phyloP scores from a whole-genome alignment of 2,329 filamentous ascomycete genomes.

The Colletotrichum cordylinicola region DNA sequence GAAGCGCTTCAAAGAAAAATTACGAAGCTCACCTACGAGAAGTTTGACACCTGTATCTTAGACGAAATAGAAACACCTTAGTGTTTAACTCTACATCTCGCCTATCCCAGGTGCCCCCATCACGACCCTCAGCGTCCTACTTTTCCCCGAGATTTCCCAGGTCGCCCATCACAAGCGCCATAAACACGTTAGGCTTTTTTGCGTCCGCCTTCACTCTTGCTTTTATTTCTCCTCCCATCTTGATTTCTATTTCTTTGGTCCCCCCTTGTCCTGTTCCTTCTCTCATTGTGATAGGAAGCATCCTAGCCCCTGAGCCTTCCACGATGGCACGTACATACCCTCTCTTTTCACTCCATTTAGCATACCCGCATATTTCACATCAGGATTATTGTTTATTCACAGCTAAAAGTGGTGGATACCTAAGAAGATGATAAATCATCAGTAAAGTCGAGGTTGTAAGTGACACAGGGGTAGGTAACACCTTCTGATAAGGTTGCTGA shows the following conservation, averaged over 20 bases:
- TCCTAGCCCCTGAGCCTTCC: background rate
- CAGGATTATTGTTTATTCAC: too few species aligned
- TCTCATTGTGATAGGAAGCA: background rate
- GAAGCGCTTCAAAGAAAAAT: background rate
- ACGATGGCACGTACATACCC: background rate
- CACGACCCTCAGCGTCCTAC: background rate
- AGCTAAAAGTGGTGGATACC: background rate
- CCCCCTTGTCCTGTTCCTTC: background rate
- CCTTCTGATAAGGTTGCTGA: background rate
- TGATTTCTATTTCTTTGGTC: background rate
- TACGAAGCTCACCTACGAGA: background rate
- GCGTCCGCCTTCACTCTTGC: rapidly evolving
- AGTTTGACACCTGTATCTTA: background rate
- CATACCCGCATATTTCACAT: background rate
- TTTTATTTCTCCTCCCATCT: background rate
- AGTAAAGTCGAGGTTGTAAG: background rate
- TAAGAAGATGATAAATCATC: background rate
- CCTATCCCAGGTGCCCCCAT: background rate
- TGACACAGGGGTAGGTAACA: background rate
- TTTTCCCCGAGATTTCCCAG: background rate
- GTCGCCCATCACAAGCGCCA: background rate
- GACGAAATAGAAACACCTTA: background rate
- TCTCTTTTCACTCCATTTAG: background rate
- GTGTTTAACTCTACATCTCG: background rate
- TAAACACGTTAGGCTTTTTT: background rate